Conservation (phyloP, 345 rosid genomes). For the Pseudoturritis turrita region DNA sequence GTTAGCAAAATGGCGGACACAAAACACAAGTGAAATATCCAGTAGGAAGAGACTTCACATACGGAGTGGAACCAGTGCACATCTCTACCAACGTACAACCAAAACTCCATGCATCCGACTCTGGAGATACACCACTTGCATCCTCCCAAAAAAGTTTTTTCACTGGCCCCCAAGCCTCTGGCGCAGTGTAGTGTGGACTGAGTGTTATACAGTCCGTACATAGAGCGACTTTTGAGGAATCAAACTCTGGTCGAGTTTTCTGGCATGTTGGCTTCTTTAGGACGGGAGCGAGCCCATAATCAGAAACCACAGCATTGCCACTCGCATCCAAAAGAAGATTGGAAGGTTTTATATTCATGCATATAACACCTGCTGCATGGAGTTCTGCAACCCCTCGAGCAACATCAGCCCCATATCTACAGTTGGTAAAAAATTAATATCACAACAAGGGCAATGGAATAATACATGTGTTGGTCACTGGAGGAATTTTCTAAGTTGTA, state of each 20-base stretch:
- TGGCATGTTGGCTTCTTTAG: conserved; percentile 83
- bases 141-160: conserved; percentile 97
- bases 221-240: conserved; percentile 59
- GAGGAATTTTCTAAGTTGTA: background rate
- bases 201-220: conserved; percentile 86
- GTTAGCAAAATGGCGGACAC: conserved; percentile 9
- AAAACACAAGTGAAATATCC: conserved; percentile 9
- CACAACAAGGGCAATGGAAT: conserved; percentile 17
- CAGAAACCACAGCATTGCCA: conserved; percentile 92
- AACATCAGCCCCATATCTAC: conserved; percentile 93
- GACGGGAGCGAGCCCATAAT: conserved; percentile 85
- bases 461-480: conserved; percentile 3
- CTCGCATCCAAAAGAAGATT: conserved; percentile 81
- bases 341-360: conserved; percentile 95
- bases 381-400: conserved; percentile 96
- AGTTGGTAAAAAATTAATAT: conserved; percentile 30
- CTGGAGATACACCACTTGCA: conserved; percentile 76
- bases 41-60: conserved; percentile 38
- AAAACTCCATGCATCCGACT: conserved; percentile 99
- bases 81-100: conserved; percentile 98
- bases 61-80: conserved; percentile 99
- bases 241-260: conserved; percentile 61
- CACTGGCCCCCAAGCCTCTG: conserved; percentile 99
- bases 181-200: conserved; percentile 89
- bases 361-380: conserved; percentile 94